phyloP scores from a whole-genome alignment of 2,329 filamentous ascomycete species.

The Colletotrichum viniferum region DNA sequence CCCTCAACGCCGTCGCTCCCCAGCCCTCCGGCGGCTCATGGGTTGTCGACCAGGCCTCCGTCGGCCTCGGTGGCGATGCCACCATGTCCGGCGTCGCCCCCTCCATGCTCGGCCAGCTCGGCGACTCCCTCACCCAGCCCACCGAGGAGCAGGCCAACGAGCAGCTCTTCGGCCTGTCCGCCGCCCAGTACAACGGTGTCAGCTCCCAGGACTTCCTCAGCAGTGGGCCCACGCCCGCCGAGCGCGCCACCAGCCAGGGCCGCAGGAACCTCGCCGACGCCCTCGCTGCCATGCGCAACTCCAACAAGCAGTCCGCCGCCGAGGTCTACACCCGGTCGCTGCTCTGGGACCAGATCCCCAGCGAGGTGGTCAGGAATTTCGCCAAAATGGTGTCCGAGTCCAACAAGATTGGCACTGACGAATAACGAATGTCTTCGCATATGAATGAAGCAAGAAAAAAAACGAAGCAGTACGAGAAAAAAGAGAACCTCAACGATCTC shows the following conservation, averaged over 20 bases:
- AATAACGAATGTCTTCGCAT: constrained; percentile 32
- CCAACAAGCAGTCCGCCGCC: constrained; percentile 77
- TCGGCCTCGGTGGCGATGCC: constrained; percentile 44
- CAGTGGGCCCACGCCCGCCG: constrained; percentile 42
- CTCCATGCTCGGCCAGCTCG: constrained; percentile 69
- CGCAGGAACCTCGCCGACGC: constrained; percentile 81
- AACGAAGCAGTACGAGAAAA: not conserved
- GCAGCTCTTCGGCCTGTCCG: constrained; percentile 84
- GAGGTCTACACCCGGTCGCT: constrained; percentile 93
- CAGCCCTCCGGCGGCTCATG: constrained; percentile 58
- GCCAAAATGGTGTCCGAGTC: constrained; percentile 86
- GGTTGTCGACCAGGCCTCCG: constrained; percentile 39
- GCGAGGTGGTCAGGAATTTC: constrained; percentile 91
- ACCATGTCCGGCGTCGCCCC: constrained; percentile 56
- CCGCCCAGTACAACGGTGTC: constrained; percentile 87
- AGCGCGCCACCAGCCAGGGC: constrained; percentile 62
- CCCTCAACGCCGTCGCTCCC: constrained; percentile 51
- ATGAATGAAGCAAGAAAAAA: constrained; percentile 25
- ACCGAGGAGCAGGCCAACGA: constrained; percentile 86
- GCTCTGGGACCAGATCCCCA: constrained; percentile 92
- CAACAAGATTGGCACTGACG: constrained; percentile 49
- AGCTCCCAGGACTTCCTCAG: constrained; percentile 76
- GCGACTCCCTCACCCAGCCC: constrained; percentile 72
- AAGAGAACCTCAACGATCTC: not conserved
- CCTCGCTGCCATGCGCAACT: constrained; percentile 77